These are phyloP conservation scores for Hippophae rhamnoides DNA, from an alignment of 306 rosid species.

Conservation along the genomic window DNA sequence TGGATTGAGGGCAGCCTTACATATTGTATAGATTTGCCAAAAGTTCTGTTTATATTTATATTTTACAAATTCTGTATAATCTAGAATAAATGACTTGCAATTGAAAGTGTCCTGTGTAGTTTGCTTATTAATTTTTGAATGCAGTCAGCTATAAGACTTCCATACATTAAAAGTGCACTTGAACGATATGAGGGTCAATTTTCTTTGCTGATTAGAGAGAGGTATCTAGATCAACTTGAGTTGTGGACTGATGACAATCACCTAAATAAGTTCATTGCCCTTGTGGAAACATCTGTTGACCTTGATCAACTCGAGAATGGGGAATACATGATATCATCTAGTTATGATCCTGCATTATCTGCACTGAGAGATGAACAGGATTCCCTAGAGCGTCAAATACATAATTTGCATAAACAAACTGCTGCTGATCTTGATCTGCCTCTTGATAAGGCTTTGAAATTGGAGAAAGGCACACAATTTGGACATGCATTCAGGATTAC, in stretches of 20 bases:
- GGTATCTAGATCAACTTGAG: constrained; percentile 52
- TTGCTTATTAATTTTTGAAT: constrained; percentile 23
- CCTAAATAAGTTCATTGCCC: constrained; percentile 64
- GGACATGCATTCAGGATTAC: constrained; percentile 97
- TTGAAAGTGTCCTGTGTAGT: constrained; percentile 11
- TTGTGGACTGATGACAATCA: constrained; percentile 68
- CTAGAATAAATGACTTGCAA: background rate
- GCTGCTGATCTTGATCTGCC: constrained; percentile 81
- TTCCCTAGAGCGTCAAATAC: constrained; percentile 60
- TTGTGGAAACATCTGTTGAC: constrained; percentile 83
- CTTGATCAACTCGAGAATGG: constrained; percentile 91
- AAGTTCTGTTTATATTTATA: no score
- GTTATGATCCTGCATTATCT: constrained; percentile 63
- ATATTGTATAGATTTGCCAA: background rate
- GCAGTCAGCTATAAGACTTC: constrained; percentile 87
- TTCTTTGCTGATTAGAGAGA: constrained; percentile 58
- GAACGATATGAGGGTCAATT: constrained; percentile 64
- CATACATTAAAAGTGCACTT: constrained; percentile 62
- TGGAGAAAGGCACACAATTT: constrained; percentile 85
- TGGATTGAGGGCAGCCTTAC: background rate
- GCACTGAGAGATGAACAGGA: constrained; percentile 62
- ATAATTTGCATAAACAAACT: constrained; percentile 59
- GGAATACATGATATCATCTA: constrained; percentile 85
- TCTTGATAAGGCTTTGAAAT: constrained; percentile 72
- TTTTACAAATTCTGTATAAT: background rate